A percentile compares a stretch with the other conserved stretches of the same genome.
Conservation (phyloP, 192 early-diverging fungal species). For the Backusella australiensis region DNA sequence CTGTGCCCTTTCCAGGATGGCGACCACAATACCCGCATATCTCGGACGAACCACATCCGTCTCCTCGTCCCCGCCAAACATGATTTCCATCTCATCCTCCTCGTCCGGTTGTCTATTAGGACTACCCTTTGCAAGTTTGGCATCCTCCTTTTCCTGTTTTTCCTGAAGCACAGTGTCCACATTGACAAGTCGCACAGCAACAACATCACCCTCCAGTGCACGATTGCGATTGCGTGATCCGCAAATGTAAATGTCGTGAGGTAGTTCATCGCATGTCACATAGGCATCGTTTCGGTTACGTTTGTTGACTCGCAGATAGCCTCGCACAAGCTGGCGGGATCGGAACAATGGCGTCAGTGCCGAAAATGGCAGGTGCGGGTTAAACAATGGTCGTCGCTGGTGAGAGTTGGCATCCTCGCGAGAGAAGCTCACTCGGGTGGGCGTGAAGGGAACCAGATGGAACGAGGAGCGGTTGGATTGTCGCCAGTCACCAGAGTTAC, state of each 20-base stretch:
- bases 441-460: conserved; percentile 39
- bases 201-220: conserved; percentile 81
- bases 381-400: conserved; percentile 52
- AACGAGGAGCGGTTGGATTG: conserved; percentile 27
- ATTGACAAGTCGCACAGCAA: conserved; percentile 68
- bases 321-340: conserved; percentile 57
- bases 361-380: conserved; percentile 53
- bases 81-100: conserved; percentile 48
- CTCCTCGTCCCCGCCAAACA: conserved; percentile 47
- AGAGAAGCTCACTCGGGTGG: conserved; percentile 45
- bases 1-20: conserved; percentile 53
- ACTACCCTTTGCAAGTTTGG: conserved; percentile 50
- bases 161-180: conserved; percentile 59
- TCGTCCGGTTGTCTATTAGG: conserved; percentile 50
- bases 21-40: conserved; percentile 56
- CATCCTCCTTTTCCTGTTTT: conserved; percentile 55
- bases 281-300: conserved; percentile 85
- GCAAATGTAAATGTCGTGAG: conserved; percentile 78
- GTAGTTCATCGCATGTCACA: conserved; percentile 70
- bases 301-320: conserved; percentile 83
- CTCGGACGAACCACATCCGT: conserved; percentile 55
- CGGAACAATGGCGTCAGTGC: conserved; percentile 49
- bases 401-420: conserved; percentile 46
- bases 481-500: conserved; percentile 44
- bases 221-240: conserved; percentile 75